Percentiles rank a stretch among this genome's conserved stretches.
Evolutionary conservation across 192 early-diverging fungal genomes (phyloP).

Genomic region (Paraglomus occultum): DNA sequence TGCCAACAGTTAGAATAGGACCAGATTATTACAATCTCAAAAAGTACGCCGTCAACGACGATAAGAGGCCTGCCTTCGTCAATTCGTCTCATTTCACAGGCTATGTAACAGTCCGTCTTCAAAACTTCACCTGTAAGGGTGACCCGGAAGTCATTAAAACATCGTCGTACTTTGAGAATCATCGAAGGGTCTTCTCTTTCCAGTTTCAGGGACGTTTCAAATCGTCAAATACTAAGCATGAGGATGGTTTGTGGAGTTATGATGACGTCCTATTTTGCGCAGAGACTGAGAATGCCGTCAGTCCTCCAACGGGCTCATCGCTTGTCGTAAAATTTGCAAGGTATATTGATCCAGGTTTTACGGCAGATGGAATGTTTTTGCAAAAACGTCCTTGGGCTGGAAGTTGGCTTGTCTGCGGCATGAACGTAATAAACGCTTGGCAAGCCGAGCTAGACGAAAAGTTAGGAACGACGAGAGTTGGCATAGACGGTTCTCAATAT

Average conservation of each 20-base stretch:
- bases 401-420: slow-evolving; percentile 38
- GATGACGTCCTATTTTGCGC: slow-evolving; percentile 40
- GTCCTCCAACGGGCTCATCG: slow-evolving; percentile 28
- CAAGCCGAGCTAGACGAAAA: slow-evolving; percentile 15
- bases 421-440: slow-evolving; percentile 41
- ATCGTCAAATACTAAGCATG: slow-evolving; percentile 30
- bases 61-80: slow-evolving; percentile 30
- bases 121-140: slow-evolving; percentile 23
- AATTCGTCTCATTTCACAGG: slow-evolving; percentile 39
- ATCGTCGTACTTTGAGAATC: slow-evolving; percentile 35
- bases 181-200: slow-evolving; percentile 36
- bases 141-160: background rate
- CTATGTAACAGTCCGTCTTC: slow-evolving; percentile 34
- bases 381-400: slow-evolving; percentile 36
- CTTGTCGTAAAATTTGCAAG: slow-evolving; percentile 33
- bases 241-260: slow-evolving; percentile 34
- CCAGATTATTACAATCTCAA: slow-evolving; percentile 27
- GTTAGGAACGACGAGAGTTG: background rate
- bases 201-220: slow-evolving; percentile 46
- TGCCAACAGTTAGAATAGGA: slow-evolving; percentile 31
- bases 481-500: background rate
- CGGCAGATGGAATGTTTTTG: slow-evolving; percentile 30
- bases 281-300: slow-evolving; percentile 33
- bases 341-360: slow-evolving; percentile 41
- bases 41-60: slow-evolving; percentile 31